Evolutionary conservation across 345 rosid species (phyloP), one percentile per base, ranked within the genome.

Genomic region (Erucastrum elatum): DNA sequence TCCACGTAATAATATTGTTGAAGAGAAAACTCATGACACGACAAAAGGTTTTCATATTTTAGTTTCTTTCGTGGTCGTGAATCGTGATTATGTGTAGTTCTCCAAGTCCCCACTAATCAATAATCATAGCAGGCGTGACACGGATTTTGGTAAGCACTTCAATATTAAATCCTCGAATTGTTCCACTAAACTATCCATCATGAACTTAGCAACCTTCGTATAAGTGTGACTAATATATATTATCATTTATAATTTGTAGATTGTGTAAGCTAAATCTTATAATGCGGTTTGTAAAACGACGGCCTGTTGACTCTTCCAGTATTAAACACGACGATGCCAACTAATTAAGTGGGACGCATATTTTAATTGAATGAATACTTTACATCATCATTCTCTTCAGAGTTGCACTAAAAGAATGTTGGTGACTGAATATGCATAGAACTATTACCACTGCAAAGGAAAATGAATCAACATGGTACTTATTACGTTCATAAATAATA

Each of bases 111-210:
- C 69, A 68, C 78, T 79, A 68, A 53, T 15, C 21, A 53, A 53
- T 53, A 53, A 74, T 79, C 8, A 69, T 80, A 63, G 33, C 78
- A 69, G 75, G 82, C 79, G 79, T 80, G 82, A 69, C 6, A 39
- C 31, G 17, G 53, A 51, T 51, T 26, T 63, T 66, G 66, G 65
- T 74, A 79, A 74, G 13, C 21, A 70, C 27, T 34, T 68, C 1
- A 17, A 8, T 68, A 27, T 68, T 15, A n/a, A 72, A 55, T 60
- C 64, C 9, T 33, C 51, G 31, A 31, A 49, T 60, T 51, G 8
- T 49, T 64, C 75, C 78, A 68, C 75, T 74, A 16, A 37, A 26
- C 46, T 49, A 61, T 61, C 10, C 13, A 68, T 79, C 26, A 60
- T 51, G 74, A 56, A 66, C 59, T 66, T 5, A 55, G 41, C 62